Evolutionary conservation across 75 land plant genomes (phyloP), one percentile per base, ranked within the genome.

Genomic region (Pinus taeda): DNA sequence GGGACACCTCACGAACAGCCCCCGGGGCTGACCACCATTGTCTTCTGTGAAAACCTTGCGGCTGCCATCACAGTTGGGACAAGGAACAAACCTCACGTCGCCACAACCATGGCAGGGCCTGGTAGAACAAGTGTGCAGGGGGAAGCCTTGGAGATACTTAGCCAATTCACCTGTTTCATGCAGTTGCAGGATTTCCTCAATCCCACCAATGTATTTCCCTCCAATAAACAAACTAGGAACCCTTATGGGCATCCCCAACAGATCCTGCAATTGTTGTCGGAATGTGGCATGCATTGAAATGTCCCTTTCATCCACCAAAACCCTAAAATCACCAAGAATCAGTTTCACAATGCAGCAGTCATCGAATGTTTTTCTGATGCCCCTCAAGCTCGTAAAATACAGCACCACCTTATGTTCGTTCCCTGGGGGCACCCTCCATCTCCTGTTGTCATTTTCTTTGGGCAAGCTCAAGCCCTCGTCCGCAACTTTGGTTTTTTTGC

Each of bases 141-240:
- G 79, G 14, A 83, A 53, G 45, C 82, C 85, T 24, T 80, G 78
- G 14, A 86, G 53, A 9, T 79, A 20, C 42, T 73, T 66, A 20
- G 22, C 49, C 63, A 86, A 60, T 15, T 71, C 77, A 4, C 85
- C 88, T 0, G 4, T 20, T 57, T 86, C 88, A 42, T 74, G 59
- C 7, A 86, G 78, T 56, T 55, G 75, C 66, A 18, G 59, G 20
- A 83, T 69, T 79, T 79, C 85, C 58, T 83, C 85, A 3, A 74
- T 81, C 15, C 85, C 88, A 15, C 88, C 88, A 18, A 86, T 61
- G 77, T 86, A 61, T 63, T 76, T 71, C 49, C 85, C 88, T 73
- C 59, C 30, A 29, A 86, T 61, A 39, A 86, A 86, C 73, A 86
- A 75, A 61, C 72, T 74, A 1, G 88, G 88, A 0, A 80, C 63